These are phyloP conservation scores for Mucor racemosus DNA, from an alignment of 371 early-diverging fungal genomes.

Conservation along the genomic window DNA sequence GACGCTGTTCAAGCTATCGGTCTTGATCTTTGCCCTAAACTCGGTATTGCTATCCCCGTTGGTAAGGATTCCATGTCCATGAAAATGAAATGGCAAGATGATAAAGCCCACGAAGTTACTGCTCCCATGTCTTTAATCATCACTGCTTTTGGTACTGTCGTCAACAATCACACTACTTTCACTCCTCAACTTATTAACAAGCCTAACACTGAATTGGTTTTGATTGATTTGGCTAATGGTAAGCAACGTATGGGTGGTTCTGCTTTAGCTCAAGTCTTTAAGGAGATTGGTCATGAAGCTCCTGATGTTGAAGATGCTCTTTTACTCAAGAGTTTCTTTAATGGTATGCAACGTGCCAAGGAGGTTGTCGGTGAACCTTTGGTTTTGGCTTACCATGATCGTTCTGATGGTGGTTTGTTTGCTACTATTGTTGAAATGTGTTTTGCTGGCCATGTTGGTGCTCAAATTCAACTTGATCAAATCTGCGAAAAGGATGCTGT, in stretches of 20 bases:
- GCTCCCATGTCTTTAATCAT: conserved; percentile 91
- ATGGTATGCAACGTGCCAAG: conserved; percentile 68
- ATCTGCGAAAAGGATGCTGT: conserved; percentile 59
- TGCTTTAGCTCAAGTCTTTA: conserved; percentile 91
- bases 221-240: conserved; percentile 86
- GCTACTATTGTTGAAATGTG: conserved; percentile 91
- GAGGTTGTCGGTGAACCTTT: conserved; percentile 42
- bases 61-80: conserved; percentile 99
- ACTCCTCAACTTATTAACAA: conserved; percentile 83
- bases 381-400: conserved; percentile 95
- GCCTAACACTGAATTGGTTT: conserved; percentile 66
- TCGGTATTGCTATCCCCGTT: conserved; percentile 95
- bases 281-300: conserved; percentile 77
- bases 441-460: conserved; percentile 92
- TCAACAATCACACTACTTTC: conserved; percentile 80
- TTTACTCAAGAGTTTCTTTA: conserved; percentile 79
- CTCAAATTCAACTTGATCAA: conserved; percentile 63
- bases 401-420: conserved; percentile 96
- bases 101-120: conserved; percentile 68
- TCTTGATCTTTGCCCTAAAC: conserved; percentile 87
- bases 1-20: conserved; percentile 94
- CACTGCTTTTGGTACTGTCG: conserved; percentile 90
- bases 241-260: conserved; percentile 92
- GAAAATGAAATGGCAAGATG: conserved; percentile 89
- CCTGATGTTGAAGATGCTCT: conserved; percentile 88